Base-by-base conservation (phyloP, 2,329 filamentous ascomycete genomes). In the Pseudonectria foliicola region DNA sequence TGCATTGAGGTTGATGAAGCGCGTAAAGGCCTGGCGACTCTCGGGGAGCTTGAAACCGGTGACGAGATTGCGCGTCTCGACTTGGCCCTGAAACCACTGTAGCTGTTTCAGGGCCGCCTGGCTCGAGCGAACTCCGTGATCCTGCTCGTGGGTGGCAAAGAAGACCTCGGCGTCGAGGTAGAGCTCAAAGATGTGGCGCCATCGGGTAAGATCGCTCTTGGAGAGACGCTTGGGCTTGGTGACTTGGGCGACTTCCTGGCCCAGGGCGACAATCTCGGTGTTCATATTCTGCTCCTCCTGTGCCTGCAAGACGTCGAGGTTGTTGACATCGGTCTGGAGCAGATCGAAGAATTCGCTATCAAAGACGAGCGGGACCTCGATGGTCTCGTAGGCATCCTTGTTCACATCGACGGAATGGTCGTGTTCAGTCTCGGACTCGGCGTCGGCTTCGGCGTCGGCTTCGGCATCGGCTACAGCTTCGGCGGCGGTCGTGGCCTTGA, bases 141-240 rank as follows among this genome's bases (percentile, higher is more conserved):
- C 80, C 23, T 63, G 62, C 56, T 93, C 86, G 21, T 77, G 75
- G 0, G 80, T 83, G 2, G 84, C 86, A 56, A 92, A 92, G 63
- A 94, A 94, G 21, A 93, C 71, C 35, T 82, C 75, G 7, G 82
- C 81, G 37, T 92, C 81, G 10, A 89, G 63, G 52, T 94, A 94
- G 0, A 90, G 63, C 40, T 87, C 80, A 50, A 94, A 90, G 43
- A 94, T 80, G 45, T 82, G 73, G 31, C 87, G 76, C 87, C 87
- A 94, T 25, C 72, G 73, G 34, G 79, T 75, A 15, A 93, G 62
- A 53, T 92, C 83, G 29, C 71, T 79, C 42, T 73, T 76, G 29
- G 74, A 71, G 13, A 76, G 73, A 35, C 65, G 69, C 15, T 73
- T 73, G 3, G 83, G 83, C 39, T 77, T 75, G 1, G 82, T 76